These are phyloP conservation scores for Penicillium digitatum DNA, from an alignment of 2,329 filamentous ascomycete species.

Conservation along the genomic window DNA sequence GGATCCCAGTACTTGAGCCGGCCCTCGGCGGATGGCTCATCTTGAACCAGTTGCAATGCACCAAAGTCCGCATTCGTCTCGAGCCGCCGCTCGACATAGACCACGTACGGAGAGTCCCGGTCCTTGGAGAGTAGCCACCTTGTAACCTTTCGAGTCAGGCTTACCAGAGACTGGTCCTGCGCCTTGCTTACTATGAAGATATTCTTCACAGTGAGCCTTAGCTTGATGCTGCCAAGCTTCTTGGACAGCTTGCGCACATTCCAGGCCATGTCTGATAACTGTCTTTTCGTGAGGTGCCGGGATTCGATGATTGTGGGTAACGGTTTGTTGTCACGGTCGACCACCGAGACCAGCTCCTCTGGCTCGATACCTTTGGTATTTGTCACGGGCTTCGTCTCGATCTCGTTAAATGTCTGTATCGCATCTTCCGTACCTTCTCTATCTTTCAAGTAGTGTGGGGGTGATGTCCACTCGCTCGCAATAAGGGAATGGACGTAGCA, in stretches of 20 bases:
- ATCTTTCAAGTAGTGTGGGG: conserved; percentile 10
- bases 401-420: conserved; percentile 17
- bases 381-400: conserved; percentile 11
- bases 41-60: conserved; percentile 61
- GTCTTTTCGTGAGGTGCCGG: conserved; percentile 87
- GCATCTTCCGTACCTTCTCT: conserved; percentile 13
- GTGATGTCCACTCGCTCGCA: conserved; percentile 34
- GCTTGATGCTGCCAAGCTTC: conserved; percentile 73
- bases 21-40: conserved; percentile 52
- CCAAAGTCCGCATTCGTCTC: conserved; percentile 70
- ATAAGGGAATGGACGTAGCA: conserved; percentile 62
- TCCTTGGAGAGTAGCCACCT: conserved; percentile 76
- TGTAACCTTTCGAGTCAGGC: conserved; percentile 70
- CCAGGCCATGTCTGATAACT: conserved; percentile 95
- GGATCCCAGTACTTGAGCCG: conserved; percentile 80
- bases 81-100: conserved; percentile 77
- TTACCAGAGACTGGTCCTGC: conserved; percentile 77
- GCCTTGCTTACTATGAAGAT: conserved; percentile 89
- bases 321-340: conserved; percentile 28
- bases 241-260: conserved; percentile 88
- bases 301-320: conserved; percentile 51
- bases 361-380: conserved; percentile 21
- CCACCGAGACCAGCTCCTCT: conserved; percentile 23
- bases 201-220: conserved; percentile 75
- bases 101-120: conserved; percentile 63